These are phyloP conservation scores for Candida hungchunana DNA, from an alignment of 805 yeast genomes.

Conservation along the genomic window DNA sequence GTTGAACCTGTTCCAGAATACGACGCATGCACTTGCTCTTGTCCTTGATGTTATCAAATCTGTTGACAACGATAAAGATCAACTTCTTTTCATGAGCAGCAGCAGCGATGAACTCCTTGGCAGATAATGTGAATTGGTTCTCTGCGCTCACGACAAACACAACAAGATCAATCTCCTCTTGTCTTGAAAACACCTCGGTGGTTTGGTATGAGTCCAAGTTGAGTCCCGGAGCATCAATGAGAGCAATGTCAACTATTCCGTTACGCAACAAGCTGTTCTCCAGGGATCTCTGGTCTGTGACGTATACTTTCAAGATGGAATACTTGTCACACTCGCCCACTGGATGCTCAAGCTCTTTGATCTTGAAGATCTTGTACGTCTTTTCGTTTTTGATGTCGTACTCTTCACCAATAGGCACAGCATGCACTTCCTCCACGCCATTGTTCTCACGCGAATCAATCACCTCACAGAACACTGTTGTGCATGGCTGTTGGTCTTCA, in stretches of 20 bases:
- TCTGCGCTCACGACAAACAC: constrained; percentile 96
- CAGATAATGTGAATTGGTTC: constrained; percentile 90
- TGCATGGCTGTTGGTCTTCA: constrained; percentile 97
- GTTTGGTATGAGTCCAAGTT: constrained; percentile 93
- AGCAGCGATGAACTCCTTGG: constrained; percentile 85
- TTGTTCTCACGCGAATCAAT: constrained; percentile 75
- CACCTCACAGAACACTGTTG: constrained; percentile 93
- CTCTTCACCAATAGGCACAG: constrained; percentile 54
- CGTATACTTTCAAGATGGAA: constrained; percentile 72
- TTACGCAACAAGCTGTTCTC: constrained; percentile 73
- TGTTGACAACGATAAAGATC: constrained; percentile 90
- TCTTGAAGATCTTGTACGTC: constrained; percentile 53
- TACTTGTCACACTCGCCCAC: constrained; percentile 73
- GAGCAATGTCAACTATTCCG: constrained; percentile 86
- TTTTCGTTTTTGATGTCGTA: constrained; percentile 49
- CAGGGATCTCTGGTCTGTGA: constrained; percentile 65
- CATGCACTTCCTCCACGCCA: constrained; percentile 88
- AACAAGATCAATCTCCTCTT: constrained; percentile 94
- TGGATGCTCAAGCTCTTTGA: constrained; percentile 59
- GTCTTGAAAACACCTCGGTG: constrained; percentile 90
- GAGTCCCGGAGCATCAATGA: constrained; percentile 97
- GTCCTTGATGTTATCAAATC: constrained; percentile 81
- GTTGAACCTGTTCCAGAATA: constrained; percentile 81
- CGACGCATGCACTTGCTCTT: constrained; percentile 72
- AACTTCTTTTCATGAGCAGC: constrained; percentile 90